Evolutionary conservation across 257 asterid genomes (phyloP).

Genomic region (Fraxinus cuspidata): DNA sequence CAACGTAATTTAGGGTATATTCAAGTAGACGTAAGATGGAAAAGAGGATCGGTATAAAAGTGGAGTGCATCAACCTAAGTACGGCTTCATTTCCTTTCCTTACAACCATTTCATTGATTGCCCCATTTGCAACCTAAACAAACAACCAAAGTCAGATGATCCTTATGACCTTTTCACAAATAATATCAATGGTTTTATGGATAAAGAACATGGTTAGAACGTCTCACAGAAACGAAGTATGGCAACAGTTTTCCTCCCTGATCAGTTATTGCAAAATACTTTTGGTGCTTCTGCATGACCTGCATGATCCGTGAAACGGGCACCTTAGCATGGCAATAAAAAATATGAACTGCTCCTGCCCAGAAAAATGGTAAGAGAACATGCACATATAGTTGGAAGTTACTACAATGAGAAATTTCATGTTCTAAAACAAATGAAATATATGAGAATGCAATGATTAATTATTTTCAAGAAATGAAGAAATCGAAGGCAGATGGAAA

Average conservation of each 20-base stretch:
- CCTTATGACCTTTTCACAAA: slow-evolving; percentile 7
- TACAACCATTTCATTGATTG: slow-evolving; percentile 74
- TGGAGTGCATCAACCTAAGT: slow-evolving; percentile 56
- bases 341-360: background rate
- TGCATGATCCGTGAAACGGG: slow-evolving; percentile 40
- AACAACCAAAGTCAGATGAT: slow-evolving; percentile 22
- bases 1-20: slow-evolving; percentile 20
- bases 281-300: slow-evolving; percentile 99
- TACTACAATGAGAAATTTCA: slow-evolving; percentile 13
- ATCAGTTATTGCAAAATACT: slow-evolving; percentile 82
- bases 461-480: slow-evolving; percentile 18
- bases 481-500: slow-evolving; percentile 9
- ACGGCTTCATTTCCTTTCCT: slow-evolving; percentile 98
- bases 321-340: slow-evolving; percentile 9
- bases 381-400: slow-evolving; percentile 3
- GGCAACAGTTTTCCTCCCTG: slow-evolving; percentile 73
- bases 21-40: slow-evolving; percentile 17
- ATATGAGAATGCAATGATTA: background rate
- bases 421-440: background rate
- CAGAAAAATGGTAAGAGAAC: slow-evolving; percentile 2
- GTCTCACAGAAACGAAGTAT: slow-evolving; percentile 80
- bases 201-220: slow-evolving; percentile 24
- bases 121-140: slow-evolving; percentile 92
- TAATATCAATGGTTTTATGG: slow-evolving; percentile 8
- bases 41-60: background rate